These are phyloP conservation scores for Linum tenue DNA, from an alignment of 345 rosid species.

Conservation along the genomic window DNA sequence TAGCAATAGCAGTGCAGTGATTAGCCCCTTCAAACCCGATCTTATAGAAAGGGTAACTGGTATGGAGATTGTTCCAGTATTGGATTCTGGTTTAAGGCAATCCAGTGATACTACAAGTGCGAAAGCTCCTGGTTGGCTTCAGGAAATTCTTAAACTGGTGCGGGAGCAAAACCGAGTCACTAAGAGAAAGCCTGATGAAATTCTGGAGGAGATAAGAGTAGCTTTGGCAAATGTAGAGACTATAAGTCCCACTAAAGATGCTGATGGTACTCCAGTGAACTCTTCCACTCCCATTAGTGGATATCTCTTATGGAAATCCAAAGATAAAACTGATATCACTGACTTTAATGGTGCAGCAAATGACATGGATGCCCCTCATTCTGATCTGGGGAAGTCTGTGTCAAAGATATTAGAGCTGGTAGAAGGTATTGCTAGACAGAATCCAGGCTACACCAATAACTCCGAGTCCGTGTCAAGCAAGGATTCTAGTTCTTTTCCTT, in stretches of 20 bases:
- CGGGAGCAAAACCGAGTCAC: slow-evolving; percentile 36
- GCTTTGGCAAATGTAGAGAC: slow-evolving; percentile 32
- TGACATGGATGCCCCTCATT: slow-evolving; percentile 18
- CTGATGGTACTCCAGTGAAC: slow-evolving; percentile 19
- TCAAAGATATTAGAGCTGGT: slow-evolving; percentile 54
- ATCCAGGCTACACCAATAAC: slow-evolving; percentile 12
- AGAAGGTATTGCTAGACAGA: slow-evolving; percentile 46
- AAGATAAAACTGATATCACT: slow-evolving; percentile 13
- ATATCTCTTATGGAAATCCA: slow-evolving; percentile 20
- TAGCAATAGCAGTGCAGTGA: slow-evolving; percentile 17
- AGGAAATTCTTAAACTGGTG: slow-evolving; percentile 31
- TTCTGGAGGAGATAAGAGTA: slow-evolving; percentile 47
- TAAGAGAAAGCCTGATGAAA: slow-evolving; percentile 35
- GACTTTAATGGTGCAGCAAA: slow-evolving; percentile 12
- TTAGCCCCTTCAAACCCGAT: slow-evolving; percentile 16
- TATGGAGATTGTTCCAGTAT: slow-evolving; percentile 23
- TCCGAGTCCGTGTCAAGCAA: slow-evolving; percentile 25
- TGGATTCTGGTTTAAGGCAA: slow-evolving; percentile 20
- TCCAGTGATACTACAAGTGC: slow-evolving; percentile 12
- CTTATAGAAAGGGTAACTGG: slow-evolving; percentile 19
- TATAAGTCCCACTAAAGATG: slow-evolving; percentile 12
- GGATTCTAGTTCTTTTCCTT: slow-evolving; percentile 30
- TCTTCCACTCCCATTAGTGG: slow-evolving; percentile 14
- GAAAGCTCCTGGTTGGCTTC: slow-evolving; percentile 39
- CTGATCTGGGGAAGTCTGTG: slow-evolving; percentile 47